Evolutionary conservation across 768 basidiomycete species (phyloP).

Genomic region (Suillus cothurnatus): DNA sequence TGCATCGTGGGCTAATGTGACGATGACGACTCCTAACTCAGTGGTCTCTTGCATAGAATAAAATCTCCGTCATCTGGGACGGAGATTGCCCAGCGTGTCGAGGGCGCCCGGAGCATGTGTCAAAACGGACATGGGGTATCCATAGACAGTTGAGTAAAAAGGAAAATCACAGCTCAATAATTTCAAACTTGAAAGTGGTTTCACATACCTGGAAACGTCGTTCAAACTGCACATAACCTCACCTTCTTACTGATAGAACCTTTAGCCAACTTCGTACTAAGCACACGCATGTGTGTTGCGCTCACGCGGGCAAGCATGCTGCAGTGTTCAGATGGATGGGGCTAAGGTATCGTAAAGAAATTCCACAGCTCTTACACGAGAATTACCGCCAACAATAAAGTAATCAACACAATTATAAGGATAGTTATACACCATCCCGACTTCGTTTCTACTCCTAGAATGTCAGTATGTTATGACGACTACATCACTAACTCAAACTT

Average conservation of each 20-base stretch:
- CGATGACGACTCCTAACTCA: neutral
- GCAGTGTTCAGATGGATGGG: neutral
- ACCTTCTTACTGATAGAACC: neutral
- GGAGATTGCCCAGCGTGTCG: neutral
- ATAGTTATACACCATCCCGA: slow-evolving; percentile 91
- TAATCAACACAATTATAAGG: slow-evolving; percentile 76
- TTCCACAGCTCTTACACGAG: slow-evolving; percentile 48
- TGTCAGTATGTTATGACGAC: slow-evolving; percentile 3
- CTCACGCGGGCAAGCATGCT: neutral
- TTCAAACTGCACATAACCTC: neutral
- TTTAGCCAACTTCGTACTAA: neutral
- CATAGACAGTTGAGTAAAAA: neutral
- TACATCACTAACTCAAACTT: slow-evolving; percentile 17
- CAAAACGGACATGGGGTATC: neutral
- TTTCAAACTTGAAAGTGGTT: neutral
- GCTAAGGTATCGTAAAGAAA: neutral
- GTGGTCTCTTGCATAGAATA: neutral
- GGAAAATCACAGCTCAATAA: neutral
- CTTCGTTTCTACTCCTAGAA: slow-evolving; percentile 60
- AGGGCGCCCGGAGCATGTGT: neutral
- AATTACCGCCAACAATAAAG: slow-evolving; percentile 79
- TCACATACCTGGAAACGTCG: neutral
- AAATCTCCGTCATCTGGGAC: neutral
- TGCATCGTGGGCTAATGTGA: neutral
- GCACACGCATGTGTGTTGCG: neutral